phyloP scores from a whole-genome alignment of 768 basidiomycete species.

The Royoungia palumana region DNA sequence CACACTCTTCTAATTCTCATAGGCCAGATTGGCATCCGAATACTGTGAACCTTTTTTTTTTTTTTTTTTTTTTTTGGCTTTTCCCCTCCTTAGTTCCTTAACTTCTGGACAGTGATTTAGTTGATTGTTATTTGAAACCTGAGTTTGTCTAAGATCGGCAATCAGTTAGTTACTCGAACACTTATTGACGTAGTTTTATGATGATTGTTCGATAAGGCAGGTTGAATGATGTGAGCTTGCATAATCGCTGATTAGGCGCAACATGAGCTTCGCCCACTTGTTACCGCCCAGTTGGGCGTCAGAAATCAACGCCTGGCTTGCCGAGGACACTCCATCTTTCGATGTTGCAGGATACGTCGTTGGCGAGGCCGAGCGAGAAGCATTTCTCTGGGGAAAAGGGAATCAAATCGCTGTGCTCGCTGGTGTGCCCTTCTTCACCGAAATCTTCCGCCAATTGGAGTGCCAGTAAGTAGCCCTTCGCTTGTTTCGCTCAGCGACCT shows the following conservation, averaged over 20 bases:
- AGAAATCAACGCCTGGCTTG: slow-evolving; percentile 78
- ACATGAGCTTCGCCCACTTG: slow-evolving; percentile 54
- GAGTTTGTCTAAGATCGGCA: too few species aligned
- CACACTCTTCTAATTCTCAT: slow-evolving; percentile 15
- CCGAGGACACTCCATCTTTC: slow-evolving; percentile 93
- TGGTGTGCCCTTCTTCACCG: slow-evolving; percentile 92
- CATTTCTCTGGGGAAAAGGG: slow-evolving; percentile 89
- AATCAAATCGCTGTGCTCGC: slow-evolving; percentile 76
- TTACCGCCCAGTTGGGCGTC: slow-evolving; percentile 91
- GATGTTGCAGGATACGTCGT: slow-evolving; percentile 97
- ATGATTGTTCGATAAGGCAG: too few species aligned
- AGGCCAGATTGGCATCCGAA: neutral
- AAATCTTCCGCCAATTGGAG: slow-evolving; percentile 83
- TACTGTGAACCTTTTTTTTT: neutral
- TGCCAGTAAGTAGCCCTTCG: slow-evolving; percentile 70
- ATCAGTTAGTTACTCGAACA: too few species aligned
- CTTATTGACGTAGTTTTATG: too few species aligned
- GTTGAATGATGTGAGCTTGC: too few species aligned
- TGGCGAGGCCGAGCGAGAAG: slow-evolving; percentile 82
- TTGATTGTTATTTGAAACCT: neutral
- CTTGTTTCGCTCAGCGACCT: neutral
- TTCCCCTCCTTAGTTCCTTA: neutral
- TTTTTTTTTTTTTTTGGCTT: neutral
- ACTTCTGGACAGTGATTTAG: neutral
- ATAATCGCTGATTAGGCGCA: neutral